Evolutionary conservation across 192 early-diverging fungal genomes (phyloP), one percentile per base, ranked within the genome.

Genomic region (Backusella macrospora): DNA sequence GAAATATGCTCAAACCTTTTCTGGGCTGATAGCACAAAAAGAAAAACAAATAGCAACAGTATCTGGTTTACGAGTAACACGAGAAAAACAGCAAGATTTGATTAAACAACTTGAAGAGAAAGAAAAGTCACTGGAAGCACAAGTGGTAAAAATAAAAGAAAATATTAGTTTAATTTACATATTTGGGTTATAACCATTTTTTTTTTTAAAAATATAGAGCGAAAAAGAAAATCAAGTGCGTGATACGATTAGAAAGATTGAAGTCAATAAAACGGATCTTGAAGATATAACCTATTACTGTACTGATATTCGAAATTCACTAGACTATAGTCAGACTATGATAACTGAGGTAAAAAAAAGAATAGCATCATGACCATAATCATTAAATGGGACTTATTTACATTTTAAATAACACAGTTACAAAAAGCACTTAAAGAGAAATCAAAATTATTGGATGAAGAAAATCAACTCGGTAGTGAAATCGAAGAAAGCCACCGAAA

Each of bases 1-100:
- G 66, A 95, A 94, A 82, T 88, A 89, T 69, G 93, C 94, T 38
- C 92, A 95, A 15, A 99, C 95, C 73, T 95, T 92, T 62, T 85
- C 82, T 9, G 83, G 84, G 68, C 75, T 96, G 23, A 85, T 86
- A 47, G 91, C 92, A 78, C 87, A 93, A 62, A 91, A 82, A 66
- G 92, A 90, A 29, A 84, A 90, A 21, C 81, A 86, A 55, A 82
- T 86, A 23, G 85, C 91, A 71, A 82, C 86, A 71, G 87, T 85
- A 63, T 86, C 91, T 65, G 87, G 92, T 2, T 83, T 94, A 73
- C 91, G 91, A 70, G 78, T 79, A 44, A 92, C 93, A 70, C 90
- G 89, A 40, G 91, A 93, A 69, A 92, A 93, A 83, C 95, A 96
- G 78, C 80, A 92, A 76, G 95, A 96, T 70, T 89, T 91, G 72